phyloP scores from a whole-genome alignment of 2,329 filamentous ascomycete species.

The Pseudogymnoascus sp. region DNA sequence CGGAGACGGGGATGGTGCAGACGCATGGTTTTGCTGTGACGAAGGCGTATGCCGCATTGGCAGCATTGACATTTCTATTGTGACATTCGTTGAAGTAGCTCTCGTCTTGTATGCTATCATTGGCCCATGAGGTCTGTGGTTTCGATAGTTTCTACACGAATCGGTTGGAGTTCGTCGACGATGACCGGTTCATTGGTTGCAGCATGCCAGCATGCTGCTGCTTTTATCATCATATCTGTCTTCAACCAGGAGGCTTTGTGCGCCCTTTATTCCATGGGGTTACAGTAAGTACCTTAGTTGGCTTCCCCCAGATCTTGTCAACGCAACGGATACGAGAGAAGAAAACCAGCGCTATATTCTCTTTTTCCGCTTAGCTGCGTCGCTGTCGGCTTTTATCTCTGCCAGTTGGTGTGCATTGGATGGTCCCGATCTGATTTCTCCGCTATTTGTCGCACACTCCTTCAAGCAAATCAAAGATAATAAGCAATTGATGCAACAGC shows the following conservation, averaged over 20 bases:
- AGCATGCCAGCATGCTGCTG: too few species aligned
- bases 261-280: too few species aligned
- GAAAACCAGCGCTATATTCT: constrained; percentile 11
- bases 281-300: constrained; percentile 24
- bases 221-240: too few species aligned
- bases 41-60: neutral
- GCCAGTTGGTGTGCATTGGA: neutral
- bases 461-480: neutral
- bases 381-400: neutral
- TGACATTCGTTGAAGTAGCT: neutral
- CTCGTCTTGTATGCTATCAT: neutral
- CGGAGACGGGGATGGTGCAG: too few species aligned
- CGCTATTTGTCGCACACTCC: neutral
- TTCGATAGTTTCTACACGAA: neutral
- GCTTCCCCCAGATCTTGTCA: constrained; percentile 22
- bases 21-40: constrained; percentile 12
- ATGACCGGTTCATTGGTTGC: too few species aligned
- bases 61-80: neutral
- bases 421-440: neutral
- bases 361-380: neutral
- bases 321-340: constrained; percentile 11
- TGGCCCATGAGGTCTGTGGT: neutral
- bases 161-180: too few species aligned
- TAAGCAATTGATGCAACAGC: neutral
- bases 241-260: too few species aligned